Conservation (phyloP, 2,329 filamentous ascomycete genomes). For the Sporothrix brasiliensis region DNA sequence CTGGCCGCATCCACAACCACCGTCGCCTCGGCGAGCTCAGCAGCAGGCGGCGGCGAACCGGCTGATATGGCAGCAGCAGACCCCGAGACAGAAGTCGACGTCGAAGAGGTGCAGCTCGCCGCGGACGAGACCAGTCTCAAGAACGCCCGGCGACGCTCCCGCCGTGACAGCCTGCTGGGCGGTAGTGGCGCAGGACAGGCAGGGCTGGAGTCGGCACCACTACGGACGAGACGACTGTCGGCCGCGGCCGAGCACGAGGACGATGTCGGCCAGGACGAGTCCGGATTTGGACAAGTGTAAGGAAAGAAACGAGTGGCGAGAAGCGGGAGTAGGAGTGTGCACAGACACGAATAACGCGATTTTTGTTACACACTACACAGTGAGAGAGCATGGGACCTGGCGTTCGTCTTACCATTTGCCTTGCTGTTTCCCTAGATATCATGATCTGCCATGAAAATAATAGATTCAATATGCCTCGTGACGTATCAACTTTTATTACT, state of each 20-base stretch:
- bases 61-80: slow-evolving; percentile 34
- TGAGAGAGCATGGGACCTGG: slow-evolving; percentile 16
- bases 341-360: not conserved
- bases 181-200: slow-evolving; percentile 38
- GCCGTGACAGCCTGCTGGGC: slow-evolving; percentile 59
- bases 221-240: slow-evolving; percentile 34
- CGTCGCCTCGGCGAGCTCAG: not conserved
- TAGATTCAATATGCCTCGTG: not conserved
- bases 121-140: slow-evolving; percentile 59
- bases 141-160: slow-evolving; percentile 55
- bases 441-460: not conserved
- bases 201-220: slow-evolving; percentile 43
- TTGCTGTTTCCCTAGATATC: not conserved
- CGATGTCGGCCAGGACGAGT: slow-evolving; percentile 5
- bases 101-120: slow-evolving; percentile 45
- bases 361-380: not conserved
- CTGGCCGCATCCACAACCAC: not conserved
- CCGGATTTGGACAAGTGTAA: slow-evolving; percentile 34
- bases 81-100: slow-evolving; percentile 37
- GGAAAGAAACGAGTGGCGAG: not conserved
- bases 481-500: not conserved
- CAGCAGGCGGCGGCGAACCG: too few relatives aligned
- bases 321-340: not conserved
- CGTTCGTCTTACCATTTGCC: not conserved
- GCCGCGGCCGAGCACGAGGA: not conserved